phyloP scores from a whole-genome alignment of 106 monocot genomes.

The Acorus gramineus region DNA sequence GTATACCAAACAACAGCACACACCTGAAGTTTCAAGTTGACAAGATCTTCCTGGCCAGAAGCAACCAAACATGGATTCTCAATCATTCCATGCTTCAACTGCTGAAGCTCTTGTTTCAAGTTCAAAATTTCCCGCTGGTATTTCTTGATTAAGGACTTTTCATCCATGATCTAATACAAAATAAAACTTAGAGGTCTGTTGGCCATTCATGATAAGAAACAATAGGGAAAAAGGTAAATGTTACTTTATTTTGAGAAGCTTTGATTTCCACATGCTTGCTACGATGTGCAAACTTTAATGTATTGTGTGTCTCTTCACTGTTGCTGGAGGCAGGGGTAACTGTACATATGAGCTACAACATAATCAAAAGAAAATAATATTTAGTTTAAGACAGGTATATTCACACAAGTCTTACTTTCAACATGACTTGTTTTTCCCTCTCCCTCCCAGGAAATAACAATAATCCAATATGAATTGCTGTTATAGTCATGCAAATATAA shows the following conservation, averaged over 20 bases:
- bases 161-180: slow-evolving; percentile 77
- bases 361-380: too few species aligned
- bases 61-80: slow-evolving; percentile 39
- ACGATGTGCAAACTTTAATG: slow-evolving; percentile 89
- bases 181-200: background rate
- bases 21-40: slow-evolving; percentile 89
- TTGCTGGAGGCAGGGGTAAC: slow-evolving; percentile 96
- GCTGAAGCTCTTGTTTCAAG: slow-evolving; percentile 82
- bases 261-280: slow-evolving; percentile 96
- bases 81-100: slow-evolving; percentile 80
- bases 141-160: slow-evolving; percentile 97
- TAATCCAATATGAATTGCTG: background rate
- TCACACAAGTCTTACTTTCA: too few species aligned
- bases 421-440: too few species aligned
- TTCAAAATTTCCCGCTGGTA: slow-evolving; percentile 86
- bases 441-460: too few species aligned
- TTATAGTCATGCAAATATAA: background rate
- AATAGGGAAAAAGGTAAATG: background rate
- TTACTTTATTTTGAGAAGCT: slow-evolving; percentile 91
- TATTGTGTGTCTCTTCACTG: slow-evolving; percentile 96
- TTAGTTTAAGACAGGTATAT: too few species aligned
- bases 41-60: slow-evolving; percentile 79
- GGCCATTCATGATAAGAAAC: too few species aligned
- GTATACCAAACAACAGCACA: background rate
- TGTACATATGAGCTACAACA: slow-evolving; percentile 85